phyloP scores from a whole-genome alignment of 106 monocot genomes.

The Acanthochlamys bracteata region DNA sequence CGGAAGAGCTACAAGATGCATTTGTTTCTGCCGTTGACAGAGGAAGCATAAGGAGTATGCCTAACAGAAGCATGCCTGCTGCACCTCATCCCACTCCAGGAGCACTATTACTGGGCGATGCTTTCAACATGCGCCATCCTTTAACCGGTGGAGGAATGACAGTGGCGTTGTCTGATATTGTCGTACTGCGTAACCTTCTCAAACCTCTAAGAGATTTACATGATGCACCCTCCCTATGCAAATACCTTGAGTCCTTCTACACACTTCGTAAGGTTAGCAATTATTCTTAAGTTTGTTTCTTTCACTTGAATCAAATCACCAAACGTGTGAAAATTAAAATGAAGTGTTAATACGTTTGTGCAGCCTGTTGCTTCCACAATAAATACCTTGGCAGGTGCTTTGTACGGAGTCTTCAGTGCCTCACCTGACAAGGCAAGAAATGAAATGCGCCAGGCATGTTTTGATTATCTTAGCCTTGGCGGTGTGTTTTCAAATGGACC shows the following conservation, averaged over 20 bases:
- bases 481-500: slow-evolving; percentile 74
- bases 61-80: slow-evolving; percentile 89
- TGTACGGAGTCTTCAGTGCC: slow-evolving; percentile 78
- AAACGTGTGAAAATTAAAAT: too few species aligned
- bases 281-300: neutral
- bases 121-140: slow-evolving; percentile 98
- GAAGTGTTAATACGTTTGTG: slow-evolving; percentile 15
- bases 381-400: slow-evolving; percentile 84
- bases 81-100: slow-evolving; percentile 81
- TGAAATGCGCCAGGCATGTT: slow-evolving; percentile 86
- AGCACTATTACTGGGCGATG: slow-evolving; percentile 86
- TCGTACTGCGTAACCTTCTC: slow-evolving; percentile 65
- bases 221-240: slow-evolving; percentile 40
- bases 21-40: slow-evolving; percentile 62
- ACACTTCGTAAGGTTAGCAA: slow-evolving; percentile 74
- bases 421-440: slow-evolving; percentile 69
- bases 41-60: slow-evolving; percentile 78
- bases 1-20: slow-evolving; percentile 37
- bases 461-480: slow-evolving; percentile 90
- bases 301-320: too few species aligned
- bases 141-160: slow-evolving; percentile 99
- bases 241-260: slow-evolving; percentile 92
- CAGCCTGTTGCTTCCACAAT: slow-evolving; percentile 97
- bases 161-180: slow-evolving; percentile 81
- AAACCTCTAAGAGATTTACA: slow-evolving; percentile 13